Conservation (phyloP, 371 early-diverging fungal species). For the Rhizopus arrhizus region DNA sequence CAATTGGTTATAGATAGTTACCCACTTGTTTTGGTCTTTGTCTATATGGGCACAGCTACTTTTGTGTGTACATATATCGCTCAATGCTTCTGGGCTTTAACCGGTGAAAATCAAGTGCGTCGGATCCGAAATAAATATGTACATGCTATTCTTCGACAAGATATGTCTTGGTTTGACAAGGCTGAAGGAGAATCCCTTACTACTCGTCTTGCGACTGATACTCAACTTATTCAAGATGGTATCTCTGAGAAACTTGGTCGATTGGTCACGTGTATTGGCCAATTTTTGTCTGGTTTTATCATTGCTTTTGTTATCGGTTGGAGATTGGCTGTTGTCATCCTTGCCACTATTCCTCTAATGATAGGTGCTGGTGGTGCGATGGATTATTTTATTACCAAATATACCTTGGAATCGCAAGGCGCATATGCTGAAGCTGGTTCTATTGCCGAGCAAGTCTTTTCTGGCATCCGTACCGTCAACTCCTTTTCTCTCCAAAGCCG, state of each 20-base stretch:
- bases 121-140: slow-evolving; percentile 57
- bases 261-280: slow-evolving; percentile 60
- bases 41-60: slow-evolving; percentile 38
- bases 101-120: slow-evolving; percentile 31
- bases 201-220: slow-evolving; percentile 72
- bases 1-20: slow-evolving; percentile 5
- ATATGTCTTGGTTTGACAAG: slow-evolving; percentile 89
- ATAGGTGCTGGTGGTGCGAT: slow-evolving; percentile 57
- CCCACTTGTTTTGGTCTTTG: slow-evolving; percentile 31
- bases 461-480: slow-evolving; percentile 84
- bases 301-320: slow-evolving; percentile 85
- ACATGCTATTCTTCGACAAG: slow-evolving; percentile 78
- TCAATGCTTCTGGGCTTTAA: slow-evolving; percentile 34
- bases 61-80: slow-evolving; percentile 30
- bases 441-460: slow-evolving; percentile 67
- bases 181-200: slow-evolving; percentile 64
- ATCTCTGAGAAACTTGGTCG: slow-evolving; percentile 81
- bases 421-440: slow-evolving; percentile 51
- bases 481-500: slow-evolving; percentile 81
- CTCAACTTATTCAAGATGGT: slow-evolving; percentile 78
- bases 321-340: slow-evolving; percentile 76
- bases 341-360: slow-evolving; percentile 68
- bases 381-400: slow-evolving; percentile 66
- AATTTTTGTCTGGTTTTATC: slow-evolving; percentile 82
- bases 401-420: slow-evolving; percentile 40